Conservation (phyloP, 1,139 yeast species). For the Blastobotrys capitulatus region DNA sequence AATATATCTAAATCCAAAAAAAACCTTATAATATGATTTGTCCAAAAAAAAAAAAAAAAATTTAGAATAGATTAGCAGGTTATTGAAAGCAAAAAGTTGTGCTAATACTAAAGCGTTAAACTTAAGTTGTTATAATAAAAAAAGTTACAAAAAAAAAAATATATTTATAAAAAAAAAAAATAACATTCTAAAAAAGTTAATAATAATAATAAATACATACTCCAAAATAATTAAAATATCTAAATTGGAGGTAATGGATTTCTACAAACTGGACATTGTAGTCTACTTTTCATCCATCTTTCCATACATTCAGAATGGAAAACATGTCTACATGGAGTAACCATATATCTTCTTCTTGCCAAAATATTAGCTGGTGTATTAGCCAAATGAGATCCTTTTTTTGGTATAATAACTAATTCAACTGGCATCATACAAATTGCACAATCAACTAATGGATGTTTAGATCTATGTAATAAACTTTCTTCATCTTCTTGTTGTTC, state of each 20-base stretch:
- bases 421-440: slow-evolving; percentile 85
- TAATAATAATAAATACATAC: background rate
- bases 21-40: too few species aligned
- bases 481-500: background rate
- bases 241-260: slow-evolving; percentile 68
- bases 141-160: too few species aligned
- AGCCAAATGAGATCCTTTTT: slow-evolving; percentile 29
- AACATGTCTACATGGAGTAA: slow-evolving; percentile 87
- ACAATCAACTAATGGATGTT: slow-evolving; percentile 53
- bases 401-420: slow-evolving; percentile 50
- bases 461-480: slow-evolving; percentile 20
- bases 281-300: slow-evolving; percentile 87
- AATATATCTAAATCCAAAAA: too few species aligned
- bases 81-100: too few species aligned
- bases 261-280: slow-evolving; percentile 93
- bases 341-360: slow-evolving; percentile 56
- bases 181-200: too few species aligned
- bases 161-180: too few species aligned
- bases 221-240: background rate
- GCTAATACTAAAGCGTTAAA: too few species aligned
- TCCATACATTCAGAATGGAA: slow-evolving; percentile 86
- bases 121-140: too few species aligned
- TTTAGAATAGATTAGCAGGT: too few species aligned
- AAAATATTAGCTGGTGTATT: slow-evolving; percentile 32
- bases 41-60: too few species aligned